These are phyloP conservation scores for Chytriomyces sp. DNA, from an alignment of 192 early-diverging fungal genomes.

Conservation along the genomic window DNA sequence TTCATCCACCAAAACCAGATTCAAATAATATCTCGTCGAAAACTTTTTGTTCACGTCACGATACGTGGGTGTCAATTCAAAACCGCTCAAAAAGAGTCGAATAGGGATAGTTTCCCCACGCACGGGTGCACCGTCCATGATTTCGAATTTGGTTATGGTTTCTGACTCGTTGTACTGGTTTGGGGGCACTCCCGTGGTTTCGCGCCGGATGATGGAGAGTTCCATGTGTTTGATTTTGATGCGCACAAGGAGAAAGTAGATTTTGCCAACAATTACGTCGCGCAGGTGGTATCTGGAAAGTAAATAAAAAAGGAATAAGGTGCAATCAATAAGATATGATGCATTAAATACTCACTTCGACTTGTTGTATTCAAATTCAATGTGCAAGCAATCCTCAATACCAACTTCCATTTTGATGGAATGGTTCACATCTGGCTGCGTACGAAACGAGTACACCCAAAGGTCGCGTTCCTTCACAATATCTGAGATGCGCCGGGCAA, in stretches of 20 bases:
- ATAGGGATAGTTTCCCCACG: conserved; percentile 98
- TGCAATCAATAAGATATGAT: not conserved
- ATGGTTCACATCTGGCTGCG: conserved; percentile 89
- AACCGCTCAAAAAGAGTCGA: conserved; percentile 93
- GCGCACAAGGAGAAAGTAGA: conserved; percentile 97
- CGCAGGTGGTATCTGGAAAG: conserved; percentile 86
- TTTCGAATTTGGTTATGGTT: conserved; percentile 98
- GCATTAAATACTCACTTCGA: conserved; percentile 71
- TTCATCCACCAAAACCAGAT: conserved; percentile 97
- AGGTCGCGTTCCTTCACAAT: conserved; percentile 93
- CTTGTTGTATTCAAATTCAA: conserved; percentile 99
- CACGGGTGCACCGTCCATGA: conserved; percentile 99
- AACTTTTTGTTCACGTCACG: conserved; percentile 99
- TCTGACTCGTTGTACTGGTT: conserved; percentile 99
- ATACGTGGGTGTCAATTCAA: conserved; percentile 99
- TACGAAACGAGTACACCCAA: conserved; percentile 97
- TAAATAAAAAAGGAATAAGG: not conserved
- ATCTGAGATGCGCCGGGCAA: conserved; percentile 84
- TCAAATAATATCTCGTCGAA: conserved; percentile 97
- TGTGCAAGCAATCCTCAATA: conserved; percentile 98
- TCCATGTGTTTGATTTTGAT: conserved; percentile 99
- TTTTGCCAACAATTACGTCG: conserved; percentile 99
- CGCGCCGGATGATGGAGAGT: conserved; percentile 94
- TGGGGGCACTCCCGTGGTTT: conserved; percentile 92
- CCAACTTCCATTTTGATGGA: conserved; percentile 99